A percentile compares a stretch with the other conserved stretches of the same genome.
These are phyloP conservation scores for Aspergillus egyptiacus DNA, from an alignment of 495 filamentous ascomycete species.

Conservation along the genomic window DNA sequence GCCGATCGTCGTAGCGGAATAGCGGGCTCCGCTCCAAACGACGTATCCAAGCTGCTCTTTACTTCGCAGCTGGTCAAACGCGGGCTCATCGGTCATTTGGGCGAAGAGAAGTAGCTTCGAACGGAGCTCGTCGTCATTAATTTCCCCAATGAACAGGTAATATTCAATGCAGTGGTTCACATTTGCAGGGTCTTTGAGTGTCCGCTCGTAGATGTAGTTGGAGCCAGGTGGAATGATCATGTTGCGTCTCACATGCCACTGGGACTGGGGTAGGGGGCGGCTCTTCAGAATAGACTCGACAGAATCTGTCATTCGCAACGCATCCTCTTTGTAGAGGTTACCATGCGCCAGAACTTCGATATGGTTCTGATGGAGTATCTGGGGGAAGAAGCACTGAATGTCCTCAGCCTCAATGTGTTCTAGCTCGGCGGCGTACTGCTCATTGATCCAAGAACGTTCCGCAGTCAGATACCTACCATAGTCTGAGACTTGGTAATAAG, in stretches of 20 bases:
- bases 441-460: constrained; percentile 72
- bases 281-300: constrained; percentile 76
- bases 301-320: constrained; percentile 75
- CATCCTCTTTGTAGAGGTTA: constrained; percentile 95
- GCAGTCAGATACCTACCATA: constrained; percentile 72
- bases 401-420: constrained; percentile 66
- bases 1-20: constrained; percentile 65
- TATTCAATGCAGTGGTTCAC: constrained; percentile 98
- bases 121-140: constrained; percentile 56
- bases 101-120: constrained; percentile 77
- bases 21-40: constrained; percentile 74
- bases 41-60: constrained; percentile 98
- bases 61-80: constrained; percentile 88
- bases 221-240: constrained; percentile 71
- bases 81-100: constrained; percentile 90
- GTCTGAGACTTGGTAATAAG: constrained; percentile 86
- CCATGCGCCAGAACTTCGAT: constrained; percentile 87
- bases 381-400: constrained; percentile 69
- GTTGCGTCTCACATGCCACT: constrained; percentile 74
- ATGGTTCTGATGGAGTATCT: constrained; percentile 75
- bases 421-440: constrained; percentile 74
- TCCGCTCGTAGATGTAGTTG: constrained; percentile 75
- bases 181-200: constrained; percentile 81
- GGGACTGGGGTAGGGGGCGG: constrained; percentile 62
- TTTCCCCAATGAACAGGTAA: constrained; percentile 71